Evolutionary conservation across 345 rosid species (phyloP).

Genomic region (Citrus medica): DNA sequence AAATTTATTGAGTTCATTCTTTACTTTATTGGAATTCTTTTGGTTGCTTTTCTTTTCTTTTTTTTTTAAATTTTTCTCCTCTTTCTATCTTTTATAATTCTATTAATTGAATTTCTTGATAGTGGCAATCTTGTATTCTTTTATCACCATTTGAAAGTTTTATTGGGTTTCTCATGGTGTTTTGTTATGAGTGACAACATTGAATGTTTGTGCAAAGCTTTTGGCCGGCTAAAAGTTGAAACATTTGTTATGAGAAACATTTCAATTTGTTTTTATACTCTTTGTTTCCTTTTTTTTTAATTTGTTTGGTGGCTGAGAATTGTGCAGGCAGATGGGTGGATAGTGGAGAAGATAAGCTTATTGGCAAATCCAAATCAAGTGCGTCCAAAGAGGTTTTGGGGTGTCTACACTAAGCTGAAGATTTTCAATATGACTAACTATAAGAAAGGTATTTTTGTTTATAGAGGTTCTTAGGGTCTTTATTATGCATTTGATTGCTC

Average conservation of each 20-base stretch:
- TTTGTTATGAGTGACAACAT: too few species aligned
- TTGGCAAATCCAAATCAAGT: slow-evolving; percentile 86
- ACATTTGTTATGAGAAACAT: not conserved
- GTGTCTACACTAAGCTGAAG: slow-evolving; percentile 93
- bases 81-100: not conserved
- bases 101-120: not conserved
- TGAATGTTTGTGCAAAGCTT: not conserved
- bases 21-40: not conserved
- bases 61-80: not conserved
- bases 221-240: not conserved
- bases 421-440: slow-evolving; percentile 89
- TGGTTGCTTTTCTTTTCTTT: not conserved
- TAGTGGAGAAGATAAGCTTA: slow-evolving; percentile 81
- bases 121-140: not conserved
- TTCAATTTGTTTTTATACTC: not conserved
- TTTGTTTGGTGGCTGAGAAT: not conserved
- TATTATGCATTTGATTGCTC: not conserved
- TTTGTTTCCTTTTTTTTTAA: not conserved
- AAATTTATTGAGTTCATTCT: not conserved
- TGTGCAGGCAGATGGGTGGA: slow-evolving; percentile 94
- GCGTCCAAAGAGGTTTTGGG: slow-evolving; percentile 91
- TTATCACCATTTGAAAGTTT: not conserved
- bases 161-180: not conserved
- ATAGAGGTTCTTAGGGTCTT: not conserved
- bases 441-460: slow-evolving; percentile 56